Percentiles rank a stretch among this genome's conserved stretches.
Conservation (phyloP, 2,329 filamentous ascomycete genomes). For the Cytospora piceae region DNA sequence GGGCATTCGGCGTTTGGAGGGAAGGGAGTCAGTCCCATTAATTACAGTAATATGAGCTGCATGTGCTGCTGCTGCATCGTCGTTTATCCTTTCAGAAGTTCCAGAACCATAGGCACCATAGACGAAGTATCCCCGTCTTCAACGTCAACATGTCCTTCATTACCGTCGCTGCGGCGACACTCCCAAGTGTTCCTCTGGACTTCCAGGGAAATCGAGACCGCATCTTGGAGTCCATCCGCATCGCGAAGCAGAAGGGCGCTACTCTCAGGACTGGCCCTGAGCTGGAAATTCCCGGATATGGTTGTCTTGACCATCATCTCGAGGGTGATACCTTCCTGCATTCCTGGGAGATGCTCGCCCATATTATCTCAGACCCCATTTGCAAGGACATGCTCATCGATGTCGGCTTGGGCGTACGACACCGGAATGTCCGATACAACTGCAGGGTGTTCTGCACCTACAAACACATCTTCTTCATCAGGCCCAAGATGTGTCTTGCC, state of each 20-base stretch:
- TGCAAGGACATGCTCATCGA: slow-evolving; percentile 34
- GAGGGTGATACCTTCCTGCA: slow-evolving; percentile 33
- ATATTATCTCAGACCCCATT: slow-evolving; percentile 32
- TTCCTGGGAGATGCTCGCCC: slow-evolving; percentile 33
- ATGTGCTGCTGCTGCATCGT: background rate
- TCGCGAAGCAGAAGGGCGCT: slow-evolving; percentile 64
- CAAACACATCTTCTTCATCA: slow-evolving; percentile 35
- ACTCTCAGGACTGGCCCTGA: slow-evolving; percentile 63
- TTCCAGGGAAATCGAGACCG: slow-evolving; percentile 66
- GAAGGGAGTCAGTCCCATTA: background rate
- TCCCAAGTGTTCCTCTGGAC: slow-evolving; percentile 54
- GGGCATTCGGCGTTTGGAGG: background rate
- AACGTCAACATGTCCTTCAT: slow-evolving; percentile 37
- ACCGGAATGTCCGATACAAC: slow-evolving; percentile 45
- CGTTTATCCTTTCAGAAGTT: background rate
- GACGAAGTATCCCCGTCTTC: background rate
- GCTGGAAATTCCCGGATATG: slow-evolving; percentile 44
- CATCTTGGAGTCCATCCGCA: slow-evolving; percentile 64
- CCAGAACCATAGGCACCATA: background rate
- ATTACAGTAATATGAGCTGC: background rate
- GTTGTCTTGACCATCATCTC: slow-evolving; percentile 41
- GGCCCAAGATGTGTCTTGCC: slow-evolving; percentile 40
- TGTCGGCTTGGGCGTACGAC: slow-evolving; percentile 34
- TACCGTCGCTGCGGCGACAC: slow-evolving; percentile 42
- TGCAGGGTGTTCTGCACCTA: slow-evolving; percentile 42